These are phyloP conservation scores for Ophiostoma perfectum DNA, from an alignment of 2,329 filamentous ascomycete species.

Conservation along the genomic window DNA sequence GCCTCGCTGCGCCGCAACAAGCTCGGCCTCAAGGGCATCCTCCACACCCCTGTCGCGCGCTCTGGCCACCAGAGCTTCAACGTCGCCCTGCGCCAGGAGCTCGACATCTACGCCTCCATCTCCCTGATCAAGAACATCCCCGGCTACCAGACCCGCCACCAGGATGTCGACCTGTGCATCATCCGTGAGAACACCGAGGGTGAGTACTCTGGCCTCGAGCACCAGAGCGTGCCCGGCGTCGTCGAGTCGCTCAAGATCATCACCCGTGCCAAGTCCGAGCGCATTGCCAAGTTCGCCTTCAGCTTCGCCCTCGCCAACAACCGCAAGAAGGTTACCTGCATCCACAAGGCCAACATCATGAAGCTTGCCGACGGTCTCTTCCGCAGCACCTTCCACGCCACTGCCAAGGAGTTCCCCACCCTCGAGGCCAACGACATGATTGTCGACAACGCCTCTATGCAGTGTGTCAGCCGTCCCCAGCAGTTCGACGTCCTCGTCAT, in stretches of 20 bases:
- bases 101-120: conserved; percentile 98
- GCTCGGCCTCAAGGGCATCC: conserved; percentile 96
- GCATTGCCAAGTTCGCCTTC: conserved; percentile 98
- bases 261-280: conserved; percentile 97
- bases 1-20: conserved; percentile 97
- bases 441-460: conserved; percentile 99
- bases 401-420: conserved; percentile 91
- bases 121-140: conserved; percentile 99
- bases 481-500: conserved; percentile 99
- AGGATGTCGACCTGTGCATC: conserved; percentile 96
- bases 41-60: conserved; percentile 93
- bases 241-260: conserved; percentile 99
- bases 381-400: conserved; percentile 91
- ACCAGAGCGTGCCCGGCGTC: conserved; percentile 92
- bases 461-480: conserved; percentile 91
- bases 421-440: conserved; percentile 99
- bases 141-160: conserved; percentile 94
- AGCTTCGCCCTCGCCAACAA: conserved; percentile 97
- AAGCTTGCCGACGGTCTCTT: conserved; percentile 98
- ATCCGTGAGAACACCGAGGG: conserved; percentile 99
- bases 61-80: conserved; percentile 99
- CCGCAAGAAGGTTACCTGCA: conserved; percentile 98
- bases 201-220: conserved; percentile 98
- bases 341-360: conserved; percentile 99
- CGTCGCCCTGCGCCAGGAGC: conserved; percentile 96